These are phyloP conservation scores for Solanum appendiculatum DNA, from an alignment of 257 asterid genomes.

Conservation along the genomic window DNA sequence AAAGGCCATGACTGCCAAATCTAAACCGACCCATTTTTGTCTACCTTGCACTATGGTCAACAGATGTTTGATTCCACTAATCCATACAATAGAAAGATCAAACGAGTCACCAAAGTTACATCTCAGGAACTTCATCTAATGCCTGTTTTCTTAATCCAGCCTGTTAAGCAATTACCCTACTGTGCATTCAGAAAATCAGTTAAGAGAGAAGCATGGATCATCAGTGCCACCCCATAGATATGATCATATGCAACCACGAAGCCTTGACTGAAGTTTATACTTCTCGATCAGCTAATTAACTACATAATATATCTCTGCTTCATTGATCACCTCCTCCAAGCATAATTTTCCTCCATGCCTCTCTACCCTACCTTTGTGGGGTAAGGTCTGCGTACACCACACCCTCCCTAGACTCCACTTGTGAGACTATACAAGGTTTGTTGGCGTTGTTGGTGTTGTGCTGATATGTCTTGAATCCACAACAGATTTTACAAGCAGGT, in stretches of 20 bases:
- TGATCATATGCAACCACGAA: neutral
- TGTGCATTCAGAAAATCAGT: neutral
- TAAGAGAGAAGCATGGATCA: neutral
- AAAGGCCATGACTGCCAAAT: neutral
- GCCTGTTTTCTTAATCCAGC: neutral
- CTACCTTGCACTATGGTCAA: neutral
- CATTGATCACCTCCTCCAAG: neutral
- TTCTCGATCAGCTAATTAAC: neutral
- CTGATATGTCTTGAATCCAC: neutral
- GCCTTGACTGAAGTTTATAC: neutral
- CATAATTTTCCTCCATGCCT: neutral
- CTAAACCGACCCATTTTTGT: neutral
- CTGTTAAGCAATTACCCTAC: neutral
- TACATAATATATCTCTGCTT: neutral
- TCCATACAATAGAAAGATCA: neutral
- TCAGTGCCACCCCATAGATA: neutral
- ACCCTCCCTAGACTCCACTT: neutral
- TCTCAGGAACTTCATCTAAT: neutral
- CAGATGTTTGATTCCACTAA: neutral
- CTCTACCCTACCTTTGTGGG: neutral
- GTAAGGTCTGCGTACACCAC: neutral
- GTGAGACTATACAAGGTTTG: neutral
- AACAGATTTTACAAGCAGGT: neutral
- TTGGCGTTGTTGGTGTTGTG: neutral
- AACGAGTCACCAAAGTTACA: neutral